Conservation (phyloP, 306 rosid species). For the Leucaena leucocephala region DNA sequence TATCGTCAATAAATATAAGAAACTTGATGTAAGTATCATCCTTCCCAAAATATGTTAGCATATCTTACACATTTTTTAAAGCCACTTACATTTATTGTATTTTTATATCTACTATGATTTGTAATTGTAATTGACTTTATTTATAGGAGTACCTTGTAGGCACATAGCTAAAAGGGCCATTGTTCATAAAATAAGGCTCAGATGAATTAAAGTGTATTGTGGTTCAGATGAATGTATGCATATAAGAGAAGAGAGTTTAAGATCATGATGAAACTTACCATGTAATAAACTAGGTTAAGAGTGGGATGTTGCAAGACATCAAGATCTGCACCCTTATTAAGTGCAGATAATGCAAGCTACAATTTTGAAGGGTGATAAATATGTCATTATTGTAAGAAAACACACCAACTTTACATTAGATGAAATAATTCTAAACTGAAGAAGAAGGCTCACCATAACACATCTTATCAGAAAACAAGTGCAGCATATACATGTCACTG, state of each 20-base stretch:
- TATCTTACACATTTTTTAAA: too few species aligned
- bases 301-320: conserved; percentile 67
- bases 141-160: not conserved
- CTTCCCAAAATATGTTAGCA: too few species aligned
- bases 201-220: too few species aligned
- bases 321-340: conserved; percentile 48
- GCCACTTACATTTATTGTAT: too few species aligned
- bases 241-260: too few species aligned
- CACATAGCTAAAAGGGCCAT: too few species aligned
- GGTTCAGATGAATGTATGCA: too few species aligned
- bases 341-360: conserved; percentile 69
- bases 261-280: conserved; percentile 51
- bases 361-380: conserved; percentile 28
- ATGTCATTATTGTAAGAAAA: conserved; percentile 25
- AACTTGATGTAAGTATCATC: too few species aligned
- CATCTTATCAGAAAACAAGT: conserved; percentile 80
- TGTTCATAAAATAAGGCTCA: not conserved
- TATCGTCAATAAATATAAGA: too few species aligned
- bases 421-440: conserved; percentile 11
- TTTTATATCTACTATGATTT: too few species aligned
- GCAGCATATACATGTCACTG: conserved; percentile 72
- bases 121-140: too few species aligned
- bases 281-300: conserved; percentile 65
- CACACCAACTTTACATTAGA: not conserved
- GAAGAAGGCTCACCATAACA: conserved; percentile 58